phyloP scores from a whole-genome alignment of 2,329 filamentous ascomycete genomes.

The Diplodia corticola region DNA sequence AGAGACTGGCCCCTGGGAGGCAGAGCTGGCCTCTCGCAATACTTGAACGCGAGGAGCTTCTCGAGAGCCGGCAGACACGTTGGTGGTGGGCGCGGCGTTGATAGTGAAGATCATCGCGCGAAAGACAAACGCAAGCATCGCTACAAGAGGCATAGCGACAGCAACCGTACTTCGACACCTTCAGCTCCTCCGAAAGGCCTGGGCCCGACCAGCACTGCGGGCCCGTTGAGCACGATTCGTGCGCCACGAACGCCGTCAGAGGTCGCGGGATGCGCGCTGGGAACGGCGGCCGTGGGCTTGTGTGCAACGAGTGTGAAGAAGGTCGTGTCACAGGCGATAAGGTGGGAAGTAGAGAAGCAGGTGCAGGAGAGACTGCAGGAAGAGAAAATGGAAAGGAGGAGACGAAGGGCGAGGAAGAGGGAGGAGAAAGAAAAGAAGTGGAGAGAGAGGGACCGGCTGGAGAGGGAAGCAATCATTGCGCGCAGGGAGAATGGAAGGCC shows the following conservation, averaged over 20 bases:
- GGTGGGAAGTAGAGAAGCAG: conserved; percentile 4
- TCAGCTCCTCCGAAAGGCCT: neutral
- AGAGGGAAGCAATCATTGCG: neutral
- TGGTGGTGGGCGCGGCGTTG: too few relatives aligned
- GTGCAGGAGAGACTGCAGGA: conserved; percentile 1
- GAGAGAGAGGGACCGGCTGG: conserved; percentile 2
- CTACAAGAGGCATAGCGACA: neutral
- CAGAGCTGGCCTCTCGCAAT: neutral
- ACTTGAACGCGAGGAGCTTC: too few relatives aligned
- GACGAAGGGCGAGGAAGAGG: neutral
- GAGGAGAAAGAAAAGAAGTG: neutral
- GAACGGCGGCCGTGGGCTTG: neutral
- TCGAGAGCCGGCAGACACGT: too few relatives aligned
- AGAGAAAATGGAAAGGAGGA: neutral
- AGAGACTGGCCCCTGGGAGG: neutral
- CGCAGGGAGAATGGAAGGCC: neutral
- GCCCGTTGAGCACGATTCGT: neutral
- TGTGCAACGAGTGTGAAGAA: neutral
- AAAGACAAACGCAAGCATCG: neutral
- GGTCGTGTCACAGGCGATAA: neutral
- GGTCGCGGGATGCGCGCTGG: neutral
- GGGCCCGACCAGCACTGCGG: neutral
- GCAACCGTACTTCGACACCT: neutral
- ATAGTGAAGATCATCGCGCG: neutral
- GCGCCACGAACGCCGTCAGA: neutral